These are phyloP conservation scores for Aspergillus jensenii DNA, from an alignment of 2,329 filamentous ascomycete species.

Conservation along the genomic window DNA sequence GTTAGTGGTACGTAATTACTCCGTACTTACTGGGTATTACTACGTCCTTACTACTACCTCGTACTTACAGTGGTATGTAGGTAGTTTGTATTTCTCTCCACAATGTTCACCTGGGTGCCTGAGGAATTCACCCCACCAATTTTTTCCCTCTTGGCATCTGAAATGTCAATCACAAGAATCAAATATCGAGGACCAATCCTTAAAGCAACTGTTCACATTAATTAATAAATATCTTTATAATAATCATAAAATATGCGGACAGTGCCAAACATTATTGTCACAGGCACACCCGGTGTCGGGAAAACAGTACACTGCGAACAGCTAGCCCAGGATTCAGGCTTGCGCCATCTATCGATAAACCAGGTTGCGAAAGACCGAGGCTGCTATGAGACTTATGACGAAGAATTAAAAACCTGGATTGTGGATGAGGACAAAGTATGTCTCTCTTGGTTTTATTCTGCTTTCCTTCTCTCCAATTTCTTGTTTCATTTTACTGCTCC, in stretches of 20 bases:
- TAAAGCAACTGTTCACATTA: background rate
- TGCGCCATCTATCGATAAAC: constrained; percentile 86
- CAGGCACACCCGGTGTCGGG: constrained; percentile 91
- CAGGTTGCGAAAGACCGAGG: constrained; percentile 84
- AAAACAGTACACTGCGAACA: constrained; percentile 91
- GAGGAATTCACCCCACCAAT: constrained; percentile 25
- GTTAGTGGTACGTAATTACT: no score
- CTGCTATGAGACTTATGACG: constrained; percentile 85
- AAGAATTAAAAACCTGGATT: constrained; percentile 82
- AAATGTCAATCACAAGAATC: background rate
- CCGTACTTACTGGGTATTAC: no score
- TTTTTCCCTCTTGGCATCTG: constrained; percentile 1
- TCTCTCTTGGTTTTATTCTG: constrained; percentile 3
- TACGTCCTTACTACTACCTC: no score
- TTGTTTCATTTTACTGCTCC: background rate
- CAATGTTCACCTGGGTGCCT: constrained; percentile 11
- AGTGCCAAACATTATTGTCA: constrained; percentile 86
- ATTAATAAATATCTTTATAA: background rate
- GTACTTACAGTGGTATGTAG: no score
- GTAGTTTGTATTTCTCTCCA: no score
- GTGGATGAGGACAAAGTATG: constrained; percentile 93
- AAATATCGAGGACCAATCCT: background rate
- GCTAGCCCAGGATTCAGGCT: constrained; percentile 70
- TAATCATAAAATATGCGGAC: constrained; percentile 32
- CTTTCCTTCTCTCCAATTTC: background rate